Base-by-base conservation (phyloP, 768 basidiomycete genomes). In the Suillus alpinus region DNA sequence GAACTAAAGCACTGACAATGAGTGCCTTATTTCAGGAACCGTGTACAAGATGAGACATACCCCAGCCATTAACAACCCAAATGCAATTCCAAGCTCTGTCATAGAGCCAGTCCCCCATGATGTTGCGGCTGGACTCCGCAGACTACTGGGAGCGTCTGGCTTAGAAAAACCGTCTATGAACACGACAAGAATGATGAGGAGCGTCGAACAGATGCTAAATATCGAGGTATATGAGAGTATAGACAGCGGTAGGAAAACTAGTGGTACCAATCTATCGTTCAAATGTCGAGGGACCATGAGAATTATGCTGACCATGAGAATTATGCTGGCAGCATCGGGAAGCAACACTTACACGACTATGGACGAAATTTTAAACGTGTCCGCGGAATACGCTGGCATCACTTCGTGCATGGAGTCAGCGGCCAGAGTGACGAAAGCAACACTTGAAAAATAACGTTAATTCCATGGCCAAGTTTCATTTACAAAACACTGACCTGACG, bases 41-140 rank as follows among this genome's bases (percentile, higher is more conserved):
- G 10, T 10, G 55, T 53, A 6, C 23, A 64, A 37, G 26, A 50
- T 26, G 26, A 53, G 20, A 69, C 84, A 69, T 69, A 94, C 92
- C 16, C 95, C 94, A 8, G 92, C 91, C 87, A 98, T 94, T 68
- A 98, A 86, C 63, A 98, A 78, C 1, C 95, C 95, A 65, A 95
- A 89, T 14, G 91, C 85, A 31, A 96, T 73, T 1, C 94, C 90
- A 37, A 96, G 76, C 58, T 89, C 82, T 20, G 75, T 74, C 63
- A 78, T 74, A 61, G 79, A 82, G 29, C 76, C 75, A 14, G 90
- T 78, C 6, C 79, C 79, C 12, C 87, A 62, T 20, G 79, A 83
- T 0, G 94, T 97, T n/a, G 78, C 75, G 32, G 86, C 88, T 4
- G 91, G 90, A 51, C 78, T 76, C 81, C 88, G 87, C 9, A 98